These are phyloP conservation scores for Cercospora sojina DNA, from an alignment of 2,329 filamentous ascomycete species.

Conservation along the genomic window DNA sequence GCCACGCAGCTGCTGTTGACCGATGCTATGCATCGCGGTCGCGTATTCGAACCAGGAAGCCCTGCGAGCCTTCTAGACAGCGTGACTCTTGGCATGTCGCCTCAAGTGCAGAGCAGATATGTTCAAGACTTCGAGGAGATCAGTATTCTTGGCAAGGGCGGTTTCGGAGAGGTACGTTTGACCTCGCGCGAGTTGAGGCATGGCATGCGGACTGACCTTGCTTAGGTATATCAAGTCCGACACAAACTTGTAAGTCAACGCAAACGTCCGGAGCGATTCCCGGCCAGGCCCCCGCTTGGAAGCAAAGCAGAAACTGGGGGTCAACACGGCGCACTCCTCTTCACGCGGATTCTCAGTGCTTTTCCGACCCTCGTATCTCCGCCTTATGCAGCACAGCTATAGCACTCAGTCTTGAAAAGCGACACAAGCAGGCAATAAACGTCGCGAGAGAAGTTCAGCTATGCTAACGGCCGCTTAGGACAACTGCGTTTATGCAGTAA, in stretches of 20 bases:
- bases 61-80: slow-evolving; percentile 20
- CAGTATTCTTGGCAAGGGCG: slow-evolving; percentile 60
- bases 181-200: slow-evolving; percentile 61
- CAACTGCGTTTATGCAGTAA: slow-evolving; percentile 62
- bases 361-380: too few relatives aligned
- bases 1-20: slow-evolving; percentile 27
- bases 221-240: slow-evolving; percentile 57
- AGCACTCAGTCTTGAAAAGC: too few relatives aligned
- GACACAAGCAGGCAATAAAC: too few relatives aligned
- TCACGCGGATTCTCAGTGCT: too few relatives aligned
- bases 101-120: slow-evolving; percentile 45
- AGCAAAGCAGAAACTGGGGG: too few relatives aligned
- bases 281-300: too few relatives aligned
- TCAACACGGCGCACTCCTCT: too few relatives aligned
- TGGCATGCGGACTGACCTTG: slow-evolving; percentile 57
- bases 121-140: slow-evolving; percentile 54
- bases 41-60: slow-evolving; percentile 7
- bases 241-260: slow-evolving; percentile 49
- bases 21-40: slow-evolving; percentile 8
- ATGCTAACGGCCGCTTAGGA: too few relatives aligned
- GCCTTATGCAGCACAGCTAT: too few relatives aligned
- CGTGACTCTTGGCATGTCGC: slow-evolving; percentile 24
- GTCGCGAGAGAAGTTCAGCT: too few relatives aligned
- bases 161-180: slow-evolving; percentile 59
- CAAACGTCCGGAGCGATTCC: too few relatives aligned